Percentiles rank a stretch among this genome's conserved stretches.
Evolutionary conservation across 78 protist species (phyloP).

Genomic region (Speleostelium caveatum): DNA sequence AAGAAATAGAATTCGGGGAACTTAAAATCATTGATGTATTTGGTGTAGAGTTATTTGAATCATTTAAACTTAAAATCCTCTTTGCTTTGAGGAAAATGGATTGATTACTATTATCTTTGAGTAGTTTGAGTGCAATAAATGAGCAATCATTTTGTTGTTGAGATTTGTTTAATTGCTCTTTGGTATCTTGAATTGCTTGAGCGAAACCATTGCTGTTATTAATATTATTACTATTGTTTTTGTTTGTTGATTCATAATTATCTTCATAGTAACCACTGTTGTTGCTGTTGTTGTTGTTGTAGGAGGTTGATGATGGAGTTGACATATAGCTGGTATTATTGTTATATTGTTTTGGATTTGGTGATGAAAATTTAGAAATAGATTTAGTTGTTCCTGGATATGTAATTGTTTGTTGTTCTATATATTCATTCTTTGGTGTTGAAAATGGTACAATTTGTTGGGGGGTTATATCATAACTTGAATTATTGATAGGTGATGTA

Average conservation of each 20-base stretch:
- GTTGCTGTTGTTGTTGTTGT: background rate
- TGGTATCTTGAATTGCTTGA: too few relatives aligned
- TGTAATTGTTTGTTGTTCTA: too few relatives aligned
- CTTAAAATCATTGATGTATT: background rate
- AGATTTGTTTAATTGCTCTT: too few relatives aligned
- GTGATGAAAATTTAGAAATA: too few relatives aligned
- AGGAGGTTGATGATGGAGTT: background rate
- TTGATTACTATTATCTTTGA: slow-evolving; percentile 25
- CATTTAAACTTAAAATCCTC: slow-evolving; percentile 11
- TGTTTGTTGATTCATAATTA: background rate
- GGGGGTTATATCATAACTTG: too few relatives aligned
- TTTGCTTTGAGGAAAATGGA: slow-evolving; percentile 46
- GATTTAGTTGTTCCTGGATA: too few relatives aligned
- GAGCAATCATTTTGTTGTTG: slow-evolving; percentile 34
- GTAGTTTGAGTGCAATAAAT: slow-evolving; percentile 37
- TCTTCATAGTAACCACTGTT: background rate
- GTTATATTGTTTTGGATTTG: background rate
- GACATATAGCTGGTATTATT: background rate
- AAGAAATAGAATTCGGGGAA: background rate
- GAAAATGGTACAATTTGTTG: too few relatives aligned
- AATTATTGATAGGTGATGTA: too few relatives aligned
- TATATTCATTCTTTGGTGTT: too few relatives aligned
- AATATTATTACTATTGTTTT: background rate
- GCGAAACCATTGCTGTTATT: too few relatives aligned
- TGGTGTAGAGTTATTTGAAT: background rate